These are phyloP conservation scores for Withania somnifera DNA, from an alignment of 305 asterid genomes.

Conservation along the genomic window DNA sequence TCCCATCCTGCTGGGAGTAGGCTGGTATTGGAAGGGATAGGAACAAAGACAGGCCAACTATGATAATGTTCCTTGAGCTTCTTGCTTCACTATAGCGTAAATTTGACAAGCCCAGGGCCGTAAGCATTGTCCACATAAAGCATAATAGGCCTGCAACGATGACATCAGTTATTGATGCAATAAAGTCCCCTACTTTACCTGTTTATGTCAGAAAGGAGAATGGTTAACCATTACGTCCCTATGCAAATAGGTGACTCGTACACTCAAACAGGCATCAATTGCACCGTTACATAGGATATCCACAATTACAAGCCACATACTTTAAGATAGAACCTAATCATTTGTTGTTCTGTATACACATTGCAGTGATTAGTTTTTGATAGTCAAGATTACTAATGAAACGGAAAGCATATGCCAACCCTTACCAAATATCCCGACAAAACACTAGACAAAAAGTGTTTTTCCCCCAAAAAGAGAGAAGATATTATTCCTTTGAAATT, in stretches of 20 bases:
- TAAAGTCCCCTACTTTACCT: constrained; percentile 97
- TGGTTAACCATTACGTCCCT: not conserved
- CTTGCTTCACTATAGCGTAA: constrained; percentile 96
- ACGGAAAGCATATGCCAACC: too few species aligned
- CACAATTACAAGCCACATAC: not conserved
- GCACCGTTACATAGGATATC: not conserved
- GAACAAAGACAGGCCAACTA: constrained; percentile 82
- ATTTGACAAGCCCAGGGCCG: constrained; percentile 93
- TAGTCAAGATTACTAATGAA: too few species aligned
- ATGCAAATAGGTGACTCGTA: not conserved
- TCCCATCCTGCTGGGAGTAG: constrained; percentile 85
- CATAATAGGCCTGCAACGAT: constrained; percentile 95
- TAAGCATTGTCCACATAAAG: constrained; percentile 97
- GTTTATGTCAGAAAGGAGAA: constrained; percentile 6
- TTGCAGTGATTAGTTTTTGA: too few species aligned
- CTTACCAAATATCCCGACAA: too few species aligned
- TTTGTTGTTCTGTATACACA: too few species aligned
- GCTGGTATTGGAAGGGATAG: constrained; percentile 83
- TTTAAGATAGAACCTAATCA: too few species aligned
- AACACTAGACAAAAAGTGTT: too few species aligned
- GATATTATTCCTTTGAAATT: not conserved
- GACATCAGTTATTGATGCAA: constrained; percentile 96
- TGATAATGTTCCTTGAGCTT: constrained; percentile 93
- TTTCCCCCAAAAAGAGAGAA: not conserved
- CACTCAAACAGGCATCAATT: not conserved